Evolutionary conservation across 2,329 filamentous ascomycete species (phyloP).

Genomic region (Aspergillus luchuensis): DNA sequence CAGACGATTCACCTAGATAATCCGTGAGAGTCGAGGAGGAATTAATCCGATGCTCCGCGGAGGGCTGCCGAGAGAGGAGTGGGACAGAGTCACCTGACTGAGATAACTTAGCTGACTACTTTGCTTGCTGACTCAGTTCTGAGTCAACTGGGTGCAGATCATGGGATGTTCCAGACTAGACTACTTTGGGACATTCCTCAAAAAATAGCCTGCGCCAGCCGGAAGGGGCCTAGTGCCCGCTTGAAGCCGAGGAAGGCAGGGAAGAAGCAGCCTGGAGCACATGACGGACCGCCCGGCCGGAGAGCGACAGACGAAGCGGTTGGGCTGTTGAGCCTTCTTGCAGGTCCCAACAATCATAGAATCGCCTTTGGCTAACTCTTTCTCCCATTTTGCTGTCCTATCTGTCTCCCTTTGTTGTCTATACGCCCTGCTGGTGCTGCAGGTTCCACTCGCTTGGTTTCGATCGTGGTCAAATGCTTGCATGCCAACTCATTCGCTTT

Average conservation of each 20-base stretch:
- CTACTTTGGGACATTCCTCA: neutral
- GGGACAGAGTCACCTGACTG: conserved; percentile 6
- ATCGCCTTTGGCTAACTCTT: conserved; percentile 6
- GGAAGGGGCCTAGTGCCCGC: conserved; percentile 8
- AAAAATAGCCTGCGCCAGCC: neutral
- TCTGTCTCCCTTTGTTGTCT: neutral
- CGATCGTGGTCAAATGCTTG: conserved; percentile 5
- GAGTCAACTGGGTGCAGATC: neutral
- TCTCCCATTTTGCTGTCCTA: neutral
- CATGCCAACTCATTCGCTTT: neutral
- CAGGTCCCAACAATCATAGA: conserved; percentile 17
- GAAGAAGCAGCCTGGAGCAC: conserved; percentile 7
- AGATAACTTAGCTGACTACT: neutral
- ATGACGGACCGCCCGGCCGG: conserved; percentile 4
- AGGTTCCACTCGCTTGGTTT: conserved; percentile 13
- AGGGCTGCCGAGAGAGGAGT: conserved; percentile 8
- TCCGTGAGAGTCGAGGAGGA: neutral
- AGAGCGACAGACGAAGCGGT: conserved; percentile 12
- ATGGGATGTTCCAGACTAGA: neutral
- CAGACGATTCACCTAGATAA: neutral
- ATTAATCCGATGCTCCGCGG: conserved; percentile 11
- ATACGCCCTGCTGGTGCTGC: neutral
- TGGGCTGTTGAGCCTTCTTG: conserved; percentile 22
- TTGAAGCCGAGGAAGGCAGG: conserved; percentile 8
- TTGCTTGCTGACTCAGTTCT: conserved; percentile 6